Conservation (phyloP, 768 basidiomycete species). For the Kwoniella dejecticola region DNA sequence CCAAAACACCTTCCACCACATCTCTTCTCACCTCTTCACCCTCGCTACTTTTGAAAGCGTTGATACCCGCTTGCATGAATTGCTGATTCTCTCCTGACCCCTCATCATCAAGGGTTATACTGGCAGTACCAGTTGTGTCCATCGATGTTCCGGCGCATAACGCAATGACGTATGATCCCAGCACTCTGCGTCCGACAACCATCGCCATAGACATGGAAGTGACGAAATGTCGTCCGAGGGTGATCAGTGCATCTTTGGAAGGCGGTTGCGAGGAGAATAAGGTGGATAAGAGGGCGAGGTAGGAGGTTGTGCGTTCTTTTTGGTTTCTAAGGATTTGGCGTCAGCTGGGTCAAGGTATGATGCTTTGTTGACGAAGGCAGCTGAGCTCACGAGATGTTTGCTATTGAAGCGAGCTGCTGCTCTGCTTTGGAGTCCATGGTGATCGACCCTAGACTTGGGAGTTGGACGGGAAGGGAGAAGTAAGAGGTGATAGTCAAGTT, state of each 20-base stretch:
- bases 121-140: conserved; percentile 58
- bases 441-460: background rate
- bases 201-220: conserved; percentile 75
- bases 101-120: conserved; percentile 61
- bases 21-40: conserved; percentile 59
- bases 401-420: conserved; percentile 25
- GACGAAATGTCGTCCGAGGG: conserved; percentile 70
- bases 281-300: conserved; percentile 63
- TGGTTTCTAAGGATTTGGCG: conserved; percentile 29
- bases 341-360: background rate
- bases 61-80: conserved; percentile 34
- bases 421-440: conserved; percentile 32
- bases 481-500: no score
- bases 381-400: conserved; percentile 28
- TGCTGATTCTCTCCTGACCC: conserved; percentile 46
- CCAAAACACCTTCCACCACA: conserved; percentile 74
- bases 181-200: conserved; percentile 83
- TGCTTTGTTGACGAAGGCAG: background rate
- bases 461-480: no score
- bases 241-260: conserved; percentile 58
- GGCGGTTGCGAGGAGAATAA: conserved; percentile 26
- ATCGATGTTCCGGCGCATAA: conserved; percentile 43
- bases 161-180: conserved; percentile 71
- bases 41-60: conserved; percentile 39
- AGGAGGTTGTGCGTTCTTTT: conserved; percentile 63